phyloP scores from a whole-genome alignment of 176 grass and related monocot genomes.

The Ampelocalamus luodianensis region DNA sequence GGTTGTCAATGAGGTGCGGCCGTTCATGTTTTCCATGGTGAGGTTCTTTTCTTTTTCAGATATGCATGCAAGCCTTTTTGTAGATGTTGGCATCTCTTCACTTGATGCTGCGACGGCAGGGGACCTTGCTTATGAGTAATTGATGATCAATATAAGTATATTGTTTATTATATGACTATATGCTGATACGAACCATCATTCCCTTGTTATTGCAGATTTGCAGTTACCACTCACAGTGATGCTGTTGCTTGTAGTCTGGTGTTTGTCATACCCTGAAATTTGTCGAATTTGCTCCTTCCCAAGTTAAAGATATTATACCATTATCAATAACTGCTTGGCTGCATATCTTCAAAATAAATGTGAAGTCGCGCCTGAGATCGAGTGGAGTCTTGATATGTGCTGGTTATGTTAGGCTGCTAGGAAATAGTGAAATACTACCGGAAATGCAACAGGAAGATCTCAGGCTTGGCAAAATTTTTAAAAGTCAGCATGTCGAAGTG shows the following conservation, averaged over 20 bases:
- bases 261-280: conserved; percentile 28
- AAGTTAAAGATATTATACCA: conserved; percentile 15
- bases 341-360: conserved; percentile 29
- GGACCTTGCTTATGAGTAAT: conserved; percentile 15
- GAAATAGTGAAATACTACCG: neutral
- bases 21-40: conserved; percentile 30
- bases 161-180: conserved; percentile 1
- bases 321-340: conserved; percentile 28
- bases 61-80: neutral
- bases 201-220: conserved; percentile 31
- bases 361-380: neutral
- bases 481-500: neutral
- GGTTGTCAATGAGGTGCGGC: conserved; percentile 66
- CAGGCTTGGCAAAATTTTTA: neutral
- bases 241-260: neutral
- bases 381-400: neutral
- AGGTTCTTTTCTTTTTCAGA: conserved; percentile 2
- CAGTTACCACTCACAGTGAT: conserved; percentile 29
- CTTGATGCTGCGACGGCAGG: conserved; percentile 5
- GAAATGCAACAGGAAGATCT: neutral
- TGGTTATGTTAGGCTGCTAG: neutral
- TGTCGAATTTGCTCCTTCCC: conserved; percentile 31
- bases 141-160: neutral
- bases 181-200: neutral
- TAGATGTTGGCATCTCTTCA: neutral